Evolutionary conservation across 2,329 filamentous ascomycete species (phyloP), one percentile per base, ranked within the genome.

Genomic region (Trichoderma pleuroti): DNA sequence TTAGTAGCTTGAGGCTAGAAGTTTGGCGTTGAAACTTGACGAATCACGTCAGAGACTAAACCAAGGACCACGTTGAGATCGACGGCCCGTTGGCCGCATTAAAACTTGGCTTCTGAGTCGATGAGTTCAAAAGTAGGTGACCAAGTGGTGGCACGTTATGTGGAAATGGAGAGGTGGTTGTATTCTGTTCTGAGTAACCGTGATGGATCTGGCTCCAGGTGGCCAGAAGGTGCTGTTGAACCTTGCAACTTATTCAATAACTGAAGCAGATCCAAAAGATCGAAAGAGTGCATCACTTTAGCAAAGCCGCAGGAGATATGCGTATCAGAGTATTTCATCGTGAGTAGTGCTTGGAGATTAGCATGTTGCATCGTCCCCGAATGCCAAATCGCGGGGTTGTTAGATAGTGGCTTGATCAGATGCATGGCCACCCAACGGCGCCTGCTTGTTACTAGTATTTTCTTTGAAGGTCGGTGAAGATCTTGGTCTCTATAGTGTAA

Each of bases 51-150:
- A 34, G 26, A 52, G 28, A 4, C 66, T 52, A 61, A 36, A 30
- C 9, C 21, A n/a, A 30, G 59, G 14, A 18, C 66, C 66, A 61
- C 56, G 66, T 52, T 61, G 26, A 61, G 56, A 68, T 68, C 66
- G 56, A 61, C 66, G 57, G 56, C 56, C 56, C 30, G 39, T 42
- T 26, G 28, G 49, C 16, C 30, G 21, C 24, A 56, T 36, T n/a
- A 28, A 30, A 56, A 56, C 2, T 28, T 66, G 12, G n/a, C 30
- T 34, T 49, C 32, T 18, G 26, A 28, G 26, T 42, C 21, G 39
- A 36, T 52, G 54, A 32, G 7, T 10, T 49, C n/a, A 30, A 14
- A 42, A 39, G 5, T 18, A 28, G 54, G 6, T 6, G 36, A 1
- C n/a, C 36, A 28, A 54, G 28, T 49, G 39, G 30, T n/a, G 39